phyloP scores from a whole-genome alignment of 1,284 basidiomycete species.

The Stereum hirsutum region DNA sequence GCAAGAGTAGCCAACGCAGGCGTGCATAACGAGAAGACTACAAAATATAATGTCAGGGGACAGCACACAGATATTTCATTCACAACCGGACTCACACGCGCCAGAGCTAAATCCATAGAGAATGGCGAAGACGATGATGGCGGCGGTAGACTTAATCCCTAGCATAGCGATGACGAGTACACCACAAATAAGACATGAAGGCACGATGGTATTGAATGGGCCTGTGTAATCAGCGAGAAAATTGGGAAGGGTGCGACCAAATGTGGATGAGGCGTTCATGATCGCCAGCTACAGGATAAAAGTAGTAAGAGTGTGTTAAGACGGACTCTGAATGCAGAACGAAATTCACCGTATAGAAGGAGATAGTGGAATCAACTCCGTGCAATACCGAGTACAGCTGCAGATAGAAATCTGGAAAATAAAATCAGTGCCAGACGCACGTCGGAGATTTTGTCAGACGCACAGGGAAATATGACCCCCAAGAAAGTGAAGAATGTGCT shows the following conservation, averaged over 20 bases:
- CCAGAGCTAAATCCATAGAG: conserved; percentile 14
- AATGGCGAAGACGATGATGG: conserved; percentile 7
- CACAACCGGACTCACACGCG: conserved; percentile 12
- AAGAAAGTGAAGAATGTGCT: conserved; percentile 9
- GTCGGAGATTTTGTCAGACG: conserved; percentile 1
- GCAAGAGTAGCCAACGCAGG: conserved; percentile 5
- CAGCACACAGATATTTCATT: neutral
- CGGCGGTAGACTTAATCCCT: conserved; percentile 8
- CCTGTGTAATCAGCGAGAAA: conserved; percentile 11
- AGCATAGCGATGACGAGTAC: conserved; percentile 15
- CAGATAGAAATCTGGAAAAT: conserved; percentile 13
- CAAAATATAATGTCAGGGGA: neutral
- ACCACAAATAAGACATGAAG: conserved; percentile 5
- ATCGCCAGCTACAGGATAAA: conserved; percentile 12
- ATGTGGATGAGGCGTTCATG: conserved; percentile 10
- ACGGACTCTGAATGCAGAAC: no score
- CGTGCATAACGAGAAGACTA: conserved; percentile 3
- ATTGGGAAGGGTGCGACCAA: conserved; percentile 12
- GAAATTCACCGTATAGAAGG: conserved; percentile 4
- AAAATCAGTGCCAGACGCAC: no score
- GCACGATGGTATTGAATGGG: conserved; percentile 6
- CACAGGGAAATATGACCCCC: conserved; percentile 15
- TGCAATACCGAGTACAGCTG: conserved; percentile 12
- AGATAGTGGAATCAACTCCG: conserved; percentile 3
- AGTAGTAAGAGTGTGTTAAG: neutral